Base-by-base conservation (phyloP, 192 early-diverging fungal genomes). In the Umbelopsis vinacea region DNA sequence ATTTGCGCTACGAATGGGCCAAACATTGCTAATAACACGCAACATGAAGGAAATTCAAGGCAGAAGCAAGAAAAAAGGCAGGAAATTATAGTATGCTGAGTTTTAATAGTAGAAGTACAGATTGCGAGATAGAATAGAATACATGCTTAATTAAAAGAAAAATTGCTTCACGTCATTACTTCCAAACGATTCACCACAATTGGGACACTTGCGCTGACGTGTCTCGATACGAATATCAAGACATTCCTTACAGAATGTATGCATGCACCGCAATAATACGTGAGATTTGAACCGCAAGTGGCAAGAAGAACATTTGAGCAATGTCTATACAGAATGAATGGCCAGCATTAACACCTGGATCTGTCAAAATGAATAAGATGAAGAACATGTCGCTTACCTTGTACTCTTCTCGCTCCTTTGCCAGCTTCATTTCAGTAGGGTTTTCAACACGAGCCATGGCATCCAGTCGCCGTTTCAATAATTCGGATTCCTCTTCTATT, bases 161-260 rank as follows among this genome's bases (percentile, higher is more conserved):
- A 96, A 88, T 81, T 92, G 88, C 63, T 89, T 86, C 37, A 96
- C 89, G 71, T 96, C 94, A 68, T 91, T 88, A 35, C 86, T 82
- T 2, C 90, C 91, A 86, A 97, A 97, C 21, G 89, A 84, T 69
- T 92, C 87, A 68, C 88, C 88, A 75, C 96, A 97, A 52, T 89
- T 92, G 14, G 96, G 96, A 76, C 96, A 97, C 79, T 96, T 95
- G 74, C 94, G 85, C 76, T 97, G 94, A 9, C 95, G 85, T 1
- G 91, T 93, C 46, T 93, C 91, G 68, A 90, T 87, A 50, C 90
- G 88, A 38, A 89, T 89, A 69, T 97, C 93, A 60, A 98, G 87
- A 73, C 97, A 98, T 45, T 84, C 83, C 71, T 94, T 93, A 82
- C 97, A 98, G 79, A 97, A 98, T 24, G 92, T 92, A 72, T 98